Conservation (phyloP, 2,329 filamentous ascomycete genomes). For the Chalara sp. region DNA sequence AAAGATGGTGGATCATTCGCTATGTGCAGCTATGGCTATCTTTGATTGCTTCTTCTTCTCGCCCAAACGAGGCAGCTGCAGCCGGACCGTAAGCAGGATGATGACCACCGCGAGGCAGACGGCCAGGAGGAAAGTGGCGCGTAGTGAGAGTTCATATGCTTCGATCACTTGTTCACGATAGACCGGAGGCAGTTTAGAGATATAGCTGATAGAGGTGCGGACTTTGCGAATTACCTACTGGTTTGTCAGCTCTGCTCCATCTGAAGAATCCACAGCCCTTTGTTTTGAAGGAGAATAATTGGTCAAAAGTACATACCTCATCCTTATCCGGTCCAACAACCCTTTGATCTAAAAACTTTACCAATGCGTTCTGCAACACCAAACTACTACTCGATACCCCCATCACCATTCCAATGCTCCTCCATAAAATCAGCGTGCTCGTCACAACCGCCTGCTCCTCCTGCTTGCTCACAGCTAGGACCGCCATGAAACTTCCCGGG, state of each 20-base stretch:
- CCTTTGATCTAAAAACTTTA: constrained; percentile 48
- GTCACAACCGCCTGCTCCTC: constrained; percentile 62
- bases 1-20: too few species aligned
- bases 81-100: constrained; percentile 39
- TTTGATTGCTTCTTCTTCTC: constrained; percentile 27
- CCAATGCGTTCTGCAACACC: constrained; percentile 65
- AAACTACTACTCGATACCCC: constrained; percentile 68
- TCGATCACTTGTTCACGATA: constrained; percentile 47
- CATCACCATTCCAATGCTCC: constrained; percentile 64
- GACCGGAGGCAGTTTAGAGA: constrained; percentile 35
- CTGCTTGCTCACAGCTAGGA: constrained; percentile 53
- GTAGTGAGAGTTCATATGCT: constrained; percentile 46
- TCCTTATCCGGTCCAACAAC: constrained; percentile 54
- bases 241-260: constrained; percentile 3
- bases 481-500: constrained; percentile 55
- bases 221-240: constrained; percentile 41
- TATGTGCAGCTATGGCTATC: neutral
- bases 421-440: constrained; percentile 64
- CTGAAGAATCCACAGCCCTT: neutral
- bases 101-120: constrained; percentile 41
- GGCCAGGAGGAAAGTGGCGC: constrained; percentile 36
- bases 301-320: constrained; percentile 21
- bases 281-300: neutral
- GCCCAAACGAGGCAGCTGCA: constrained; percentile 48
- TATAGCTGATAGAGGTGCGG: constrained; percentile 47